Base-by-base conservation (phyloP, 208 protist species). In the Wallacemonas sp. region DNA sequence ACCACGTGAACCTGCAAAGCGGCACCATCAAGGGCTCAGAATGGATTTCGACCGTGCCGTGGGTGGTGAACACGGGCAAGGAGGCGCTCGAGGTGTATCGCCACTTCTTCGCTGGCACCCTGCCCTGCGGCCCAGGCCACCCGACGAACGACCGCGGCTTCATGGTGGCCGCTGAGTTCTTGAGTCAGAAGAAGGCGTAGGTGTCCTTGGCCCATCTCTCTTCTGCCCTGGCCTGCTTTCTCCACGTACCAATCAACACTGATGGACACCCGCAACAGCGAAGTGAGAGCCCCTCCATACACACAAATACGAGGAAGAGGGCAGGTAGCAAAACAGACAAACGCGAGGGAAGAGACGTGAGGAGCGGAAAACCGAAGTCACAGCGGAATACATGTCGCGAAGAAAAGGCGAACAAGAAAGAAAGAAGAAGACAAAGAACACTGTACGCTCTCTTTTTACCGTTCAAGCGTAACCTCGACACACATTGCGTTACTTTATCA, bases 11-110 rank as follows among this genome's bases (percentile, higher is more conserved):
- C 68, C 68, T 86, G 46, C 54, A 63, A 47, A 84, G 60, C 49
- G 90, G 93, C 33, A 95, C 90, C 27, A 95, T 97, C 62, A 93
- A 90, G 34, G 93, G 93, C 1, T 95, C 88, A 8, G 93, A 97
- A 72, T 97, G 93, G 93, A 88, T 97, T 22, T 94, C 65, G n/a
- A 96, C 86, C 21, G 71, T 94, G 39, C 90, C 86, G 70, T 97
- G 91, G 91, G 77, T 95, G 19, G 91, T 96, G 0, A 65, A 72
- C 21, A 90, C 84, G 26, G 93, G 88, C 12, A 70, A 77, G 44
- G 86, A 97, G 77, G 93, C 91, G 60, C 77, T 96, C 41, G 81
- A 92, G 62, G 80, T 97, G 44, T 96, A 96, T 62, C 62, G 64
- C 30, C 76, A 84, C 53, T 97, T 91, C 66, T 97, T 97, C 68